A percentile compares a stretch with the other conserved stretches of the same genome.
Conservation (phyloP, 73 alveolate species). For the Diophrys appendiculata region DNA sequence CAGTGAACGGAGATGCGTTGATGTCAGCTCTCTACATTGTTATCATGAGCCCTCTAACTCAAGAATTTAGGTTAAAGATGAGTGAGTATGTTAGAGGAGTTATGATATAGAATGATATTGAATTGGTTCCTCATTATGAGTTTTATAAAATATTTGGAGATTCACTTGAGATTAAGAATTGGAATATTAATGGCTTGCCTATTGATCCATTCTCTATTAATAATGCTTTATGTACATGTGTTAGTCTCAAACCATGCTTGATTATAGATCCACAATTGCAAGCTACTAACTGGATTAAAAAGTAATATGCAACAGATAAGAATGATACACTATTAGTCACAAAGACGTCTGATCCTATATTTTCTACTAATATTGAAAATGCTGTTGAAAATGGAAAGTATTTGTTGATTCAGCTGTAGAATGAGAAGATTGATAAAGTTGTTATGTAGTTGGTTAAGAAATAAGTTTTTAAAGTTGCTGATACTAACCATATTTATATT, state of each 20-base stretch:
- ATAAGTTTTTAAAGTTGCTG: slow-evolving; percentile 20
- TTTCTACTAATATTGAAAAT: slow-evolving; percentile 16
- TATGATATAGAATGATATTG: slow-evolving; percentile 80
- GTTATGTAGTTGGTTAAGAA: slow-evolving; percentile 20
- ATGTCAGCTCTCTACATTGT: slow-evolving; percentile 51
- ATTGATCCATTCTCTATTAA: slow-evolving; percentile 59
- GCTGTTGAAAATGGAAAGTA: slow-evolving; percentile 42
- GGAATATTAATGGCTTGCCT: slow-evolving; percentile 95
- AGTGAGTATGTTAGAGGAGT: slow-evolving; percentile 49
- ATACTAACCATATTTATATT: no score
- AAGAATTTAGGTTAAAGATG: slow-evolving; percentile 30
- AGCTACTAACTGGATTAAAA: slow-evolving; percentile 36
- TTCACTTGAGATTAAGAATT: slow-evolving; percentile 95
- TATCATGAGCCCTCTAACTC: slow-evolving; percentile 69
- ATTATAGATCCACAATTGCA: slow-evolving; percentile 31
- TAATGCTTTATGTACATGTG: slow-evolving; percentile 24
- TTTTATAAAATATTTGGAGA: slow-evolving; percentile 93
- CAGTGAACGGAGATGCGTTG: slow-evolving; percentile 49
- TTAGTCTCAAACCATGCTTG: slow-evolving; percentile 18
- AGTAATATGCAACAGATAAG: slow-evolving; percentile 25
- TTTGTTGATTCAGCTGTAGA: slow-evolving; percentile 14
- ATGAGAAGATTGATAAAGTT: slow-evolving; percentile 33
- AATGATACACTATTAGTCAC: slow-evolving; percentile 1
- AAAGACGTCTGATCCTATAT: slow-evolving; percentile 4
- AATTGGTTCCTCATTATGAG: slow-evolving; percentile 86